A percentile compares a stretch with the other conserved stretches of the same genome.
Conservation (phyloP, 169 alveolate species). For the Eimeria necatrix region DNA sequence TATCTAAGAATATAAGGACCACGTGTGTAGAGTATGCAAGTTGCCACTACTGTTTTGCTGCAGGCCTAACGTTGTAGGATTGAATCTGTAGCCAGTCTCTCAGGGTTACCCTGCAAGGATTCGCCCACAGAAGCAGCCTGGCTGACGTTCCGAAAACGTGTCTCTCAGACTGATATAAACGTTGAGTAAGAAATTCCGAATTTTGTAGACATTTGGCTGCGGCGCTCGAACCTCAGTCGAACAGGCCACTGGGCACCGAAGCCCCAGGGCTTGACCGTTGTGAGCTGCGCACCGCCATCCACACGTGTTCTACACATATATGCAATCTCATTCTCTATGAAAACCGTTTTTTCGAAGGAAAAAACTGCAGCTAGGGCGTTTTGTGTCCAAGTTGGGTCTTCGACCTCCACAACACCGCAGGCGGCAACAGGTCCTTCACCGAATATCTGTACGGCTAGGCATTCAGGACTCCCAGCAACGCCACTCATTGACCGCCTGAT, state of each 20-base stretch:
- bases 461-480: neutral
- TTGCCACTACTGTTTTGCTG: too few species aligned
- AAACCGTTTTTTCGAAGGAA: too few species aligned
- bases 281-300: neutral
- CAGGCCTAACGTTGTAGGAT: neutral
- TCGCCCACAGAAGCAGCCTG: neutral
- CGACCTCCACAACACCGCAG: neutral
- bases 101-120: neutral
- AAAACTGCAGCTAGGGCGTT: too few species aligned
- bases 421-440: conserved; percentile 31
- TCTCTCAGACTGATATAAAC: too few species aligned
- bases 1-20: too few species aligned
- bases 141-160: neutral
- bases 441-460: conserved; percentile 22
- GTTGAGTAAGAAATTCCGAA: too few species aligned
- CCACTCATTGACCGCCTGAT: conserved; percentile 12
- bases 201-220: neutral
- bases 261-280: conserved; percentile 65
- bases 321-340: too few species aligned
- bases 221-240: neutral
- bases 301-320: neutral
- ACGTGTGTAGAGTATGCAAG: too few species aligned
- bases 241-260: conserved; percentile 66
- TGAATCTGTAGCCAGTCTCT: neutral
- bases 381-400: too few species aligned